phyloP scores from a whole-genome alignment of 768 basidiomycete species.

The Russula sp. region DNA sequence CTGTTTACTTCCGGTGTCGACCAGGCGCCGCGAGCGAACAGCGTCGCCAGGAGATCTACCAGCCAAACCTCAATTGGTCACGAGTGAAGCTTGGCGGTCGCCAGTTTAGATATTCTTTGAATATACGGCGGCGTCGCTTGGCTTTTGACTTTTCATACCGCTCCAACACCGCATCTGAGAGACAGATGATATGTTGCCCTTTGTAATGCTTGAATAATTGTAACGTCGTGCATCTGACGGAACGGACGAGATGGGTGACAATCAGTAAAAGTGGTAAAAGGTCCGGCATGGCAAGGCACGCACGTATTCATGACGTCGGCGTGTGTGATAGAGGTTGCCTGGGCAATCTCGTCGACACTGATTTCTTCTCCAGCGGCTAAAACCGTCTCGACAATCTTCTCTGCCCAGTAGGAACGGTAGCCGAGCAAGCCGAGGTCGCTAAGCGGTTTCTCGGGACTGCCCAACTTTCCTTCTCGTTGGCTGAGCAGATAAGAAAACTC shows the following conservation, averaged over 20 bases:
- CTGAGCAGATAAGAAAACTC: conserved; percentile 98
- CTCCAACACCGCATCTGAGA: conserved; percentile 88
- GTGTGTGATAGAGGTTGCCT: conserved; percentile 92
- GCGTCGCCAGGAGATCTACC: conserved; percentile 33
- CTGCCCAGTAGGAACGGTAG: conserved; percentile 97
- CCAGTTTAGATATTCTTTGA: conserved; percentile 81
- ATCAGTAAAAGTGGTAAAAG: background rate
- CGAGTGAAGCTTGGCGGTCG: conserved; percentile 93
- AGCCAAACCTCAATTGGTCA: conserved; percentile 78
- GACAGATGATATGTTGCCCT: conserved; percentile 87
- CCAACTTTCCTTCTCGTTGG: conserved; percentile 93
- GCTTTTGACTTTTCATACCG: conserved; percentile 80
- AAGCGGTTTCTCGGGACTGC: conserved; percentile 96
- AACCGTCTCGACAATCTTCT: conserved; percentile 89
- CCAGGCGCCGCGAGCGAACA: conserved; percentile 30
- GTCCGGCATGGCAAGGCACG: conserved; percentile 38
- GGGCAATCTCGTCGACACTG: conserved; percentile 95
- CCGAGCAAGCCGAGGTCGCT: conserved; percentile 89
- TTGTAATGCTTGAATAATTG: conserved; percentile 97
- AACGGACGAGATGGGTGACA: background rate
- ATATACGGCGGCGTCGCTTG: conserved; percentile 77
- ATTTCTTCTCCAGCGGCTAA: conserved; percentile 67
- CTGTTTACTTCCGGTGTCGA: background rate
- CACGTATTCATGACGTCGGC: conserved; percentile 98
- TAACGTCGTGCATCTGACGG: conserved; percentile 79